Percentiles rank a stretch among this genome's conserved stretches.
phyloP scores from a whole-genome alignment of 495 filamentous ascomycete species.

The Pseudotulostoma volvatum region DNA sequence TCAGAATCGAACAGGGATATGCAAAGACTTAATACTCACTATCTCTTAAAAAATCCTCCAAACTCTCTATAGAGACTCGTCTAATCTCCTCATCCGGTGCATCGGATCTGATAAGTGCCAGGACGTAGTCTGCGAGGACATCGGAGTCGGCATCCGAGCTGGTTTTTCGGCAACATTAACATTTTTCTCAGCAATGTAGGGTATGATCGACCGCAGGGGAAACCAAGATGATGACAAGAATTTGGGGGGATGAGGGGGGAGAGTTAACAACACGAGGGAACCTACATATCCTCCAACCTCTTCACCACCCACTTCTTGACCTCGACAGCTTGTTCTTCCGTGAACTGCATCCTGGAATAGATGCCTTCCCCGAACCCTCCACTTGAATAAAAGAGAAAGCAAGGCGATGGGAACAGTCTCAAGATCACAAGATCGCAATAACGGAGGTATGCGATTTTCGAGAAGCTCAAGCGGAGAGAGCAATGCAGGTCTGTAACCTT shows the following conservation, averaged over 20 bases:
- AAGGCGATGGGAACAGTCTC: too few species aligned
- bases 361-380: too few species aligned
- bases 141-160: conserved; percentile 92
- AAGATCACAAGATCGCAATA: too few species aligned
- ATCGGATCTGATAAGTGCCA: conserved; percentile 75
- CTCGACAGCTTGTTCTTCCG: conserved; percentile 53
- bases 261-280: conserved; percentile 4
- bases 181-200: too few species aligned
- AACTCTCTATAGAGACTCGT: conserved; percentile 55
- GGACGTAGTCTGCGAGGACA: conserved; percentile 87
- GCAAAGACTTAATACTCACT: conserved; percentile 30
- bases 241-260: not conserved
- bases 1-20: conserved; percentile 2
- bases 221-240: not conserved
- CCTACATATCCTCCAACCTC: conserved; percentile 81
- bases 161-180: conserved; percentile 6
- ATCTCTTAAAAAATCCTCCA: conserved; percentile 79
- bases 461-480: too few species aligned
- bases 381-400: too few species aligned
- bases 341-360: conserved; percentile 62
- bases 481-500: too few species aligned
- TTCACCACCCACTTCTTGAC: conserved; percentile 84
- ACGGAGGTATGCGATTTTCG: too few species aligned
- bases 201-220: too few species aligned
- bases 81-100: conserved; percentile 57